Percentiles rank a stretch among this genome's conserved stretches.
These are phyloP conservation scores for Yarrowia deformans DNA, from an alignment of 805 yeast species.

Conservation along the genomic window DNA sequence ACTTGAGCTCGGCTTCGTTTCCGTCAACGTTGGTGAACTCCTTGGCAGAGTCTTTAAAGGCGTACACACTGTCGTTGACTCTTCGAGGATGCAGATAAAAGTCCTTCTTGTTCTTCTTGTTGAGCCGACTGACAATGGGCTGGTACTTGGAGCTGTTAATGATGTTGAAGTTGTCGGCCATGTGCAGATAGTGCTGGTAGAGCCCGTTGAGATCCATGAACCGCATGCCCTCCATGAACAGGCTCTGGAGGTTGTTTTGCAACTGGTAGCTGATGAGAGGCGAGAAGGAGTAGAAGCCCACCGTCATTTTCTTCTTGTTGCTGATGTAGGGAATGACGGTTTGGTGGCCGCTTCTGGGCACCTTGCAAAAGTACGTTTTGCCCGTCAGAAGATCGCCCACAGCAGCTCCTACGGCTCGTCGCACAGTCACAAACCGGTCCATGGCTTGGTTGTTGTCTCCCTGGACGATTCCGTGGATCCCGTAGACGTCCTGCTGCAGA, in stretches of 20 bases:
- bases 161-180: background rate
- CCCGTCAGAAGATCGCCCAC: background rate
- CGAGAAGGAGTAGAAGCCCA: conserved; percentile 4
- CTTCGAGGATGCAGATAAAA: background rate
- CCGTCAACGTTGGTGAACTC: conserved; percentile 1
- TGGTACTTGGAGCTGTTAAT: background rate
- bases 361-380: background rate
- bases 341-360: background rate
- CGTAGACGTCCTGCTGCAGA: background rate
- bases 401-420: background rate
- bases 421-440: conserved; percentile 1
- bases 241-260: background rate
- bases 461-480: background rate
- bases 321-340: background rate
- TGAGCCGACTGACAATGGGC: background rate
- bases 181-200: background rate
- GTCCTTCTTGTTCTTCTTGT: background rate
- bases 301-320: background rate
- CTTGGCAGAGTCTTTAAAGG: background rate
- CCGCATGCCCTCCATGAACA: background rate
- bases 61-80: background rate
- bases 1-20: background rate
- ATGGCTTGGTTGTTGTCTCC: background rate
- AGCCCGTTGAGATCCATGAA: background rate
- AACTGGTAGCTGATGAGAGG: background rate